These are phyloP conservation scores for Pugionium dolabratum DNA, from an alignment of 345 rosid species.

Conservation along the genomic window DNA sequence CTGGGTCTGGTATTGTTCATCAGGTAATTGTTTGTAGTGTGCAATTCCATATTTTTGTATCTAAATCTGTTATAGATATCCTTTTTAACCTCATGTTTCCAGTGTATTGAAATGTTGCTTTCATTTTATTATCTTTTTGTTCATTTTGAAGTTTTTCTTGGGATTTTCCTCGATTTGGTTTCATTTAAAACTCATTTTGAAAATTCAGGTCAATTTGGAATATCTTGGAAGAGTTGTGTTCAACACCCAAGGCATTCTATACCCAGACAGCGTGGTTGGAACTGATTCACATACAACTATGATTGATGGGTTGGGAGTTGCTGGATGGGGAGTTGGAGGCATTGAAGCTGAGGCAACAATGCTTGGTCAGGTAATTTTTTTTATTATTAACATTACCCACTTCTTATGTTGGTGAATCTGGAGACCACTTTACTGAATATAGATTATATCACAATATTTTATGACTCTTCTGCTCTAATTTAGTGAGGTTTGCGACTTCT, in stretches of 20 bases:
- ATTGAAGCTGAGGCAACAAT: constrained; percentile 96
- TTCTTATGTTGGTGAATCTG: not conserved
- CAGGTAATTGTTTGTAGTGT: constrained; percentile 55
- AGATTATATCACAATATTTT: not conserved
- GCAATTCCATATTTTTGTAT: not conserved
- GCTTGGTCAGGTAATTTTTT: constrained; percentile 87
- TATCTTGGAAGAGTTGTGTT: constrained; percentile 94
- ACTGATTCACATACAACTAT: constrained; percentile 95
- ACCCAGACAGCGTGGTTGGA: constrained; percentile 95
- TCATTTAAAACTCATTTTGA: not conserved
- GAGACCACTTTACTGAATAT: constrained; percentile 1
- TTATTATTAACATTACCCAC: not conserved
- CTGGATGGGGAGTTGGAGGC: constrained; percentile 99
- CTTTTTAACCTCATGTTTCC: constrained; percentile 1
- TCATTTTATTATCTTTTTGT: constrained; percentile 2
- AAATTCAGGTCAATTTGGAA: constrained; percentile 75
- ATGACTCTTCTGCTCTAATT: not conserved
- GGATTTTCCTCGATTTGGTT: not conserved
- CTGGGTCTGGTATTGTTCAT: constrained; percentile 96
- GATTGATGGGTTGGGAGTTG: constrained; percentile 97
- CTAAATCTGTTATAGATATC: not conserved
- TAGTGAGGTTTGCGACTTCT: not conserved
- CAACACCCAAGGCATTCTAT: constrained; percentile 72
- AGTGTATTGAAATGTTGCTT: constrained; percentile 5
- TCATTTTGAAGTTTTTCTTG: constrained; percentile 8